A percentile compares a stretch with the other conserved stretches of the same genome.
Evolutionary conservation across 1,139 yeast species (phyloP).

Genomic region (Dujonia santamariae): DNA sequence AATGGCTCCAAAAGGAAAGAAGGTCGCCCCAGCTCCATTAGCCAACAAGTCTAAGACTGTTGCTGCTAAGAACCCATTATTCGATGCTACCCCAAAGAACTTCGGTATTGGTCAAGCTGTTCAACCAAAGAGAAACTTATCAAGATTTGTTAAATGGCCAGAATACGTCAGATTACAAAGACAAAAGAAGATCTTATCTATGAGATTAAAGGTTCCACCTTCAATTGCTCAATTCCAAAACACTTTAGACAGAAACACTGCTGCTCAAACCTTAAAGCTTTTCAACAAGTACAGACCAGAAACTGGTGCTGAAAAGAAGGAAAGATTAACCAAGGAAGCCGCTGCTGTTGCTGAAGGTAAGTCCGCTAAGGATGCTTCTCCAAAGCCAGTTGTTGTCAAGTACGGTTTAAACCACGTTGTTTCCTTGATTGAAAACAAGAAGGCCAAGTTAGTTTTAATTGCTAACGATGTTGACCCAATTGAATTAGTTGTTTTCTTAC

Average conservation of each 20-base stretch:
- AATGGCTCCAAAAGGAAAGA: constrained; percentile 59
- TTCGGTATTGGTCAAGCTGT: constrained; percentile 94
- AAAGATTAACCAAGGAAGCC: constrained; percentile 97
- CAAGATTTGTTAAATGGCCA: constrained; percentile 98
- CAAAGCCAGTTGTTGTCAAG: constrained; percentile 94
- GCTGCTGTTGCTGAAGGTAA: constrained; percentile 98
- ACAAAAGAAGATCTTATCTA: constrained; percentile 91
- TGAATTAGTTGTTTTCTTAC: constrained; percentile 93
- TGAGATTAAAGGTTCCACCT: constrained; percentile 99
- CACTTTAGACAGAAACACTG: constrained; percentile 97
- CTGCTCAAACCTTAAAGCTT: constrained; percentile 93
- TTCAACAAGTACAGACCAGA: constrained; percentile 99
- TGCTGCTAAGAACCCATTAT: constrained; percentile 65
- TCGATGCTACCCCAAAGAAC: constrained; percentile 86
- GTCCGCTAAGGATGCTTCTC: constrained; percentile 91
- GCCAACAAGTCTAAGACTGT: constrained; percentile 46
- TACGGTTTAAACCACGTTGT: constrained; percentile 99
- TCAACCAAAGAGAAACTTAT: constrained; percentile 94
- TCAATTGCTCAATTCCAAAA: constrained; percentile 94
- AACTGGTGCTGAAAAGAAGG: constrained; percentile 95
- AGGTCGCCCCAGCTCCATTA: constrained; percentile 92
- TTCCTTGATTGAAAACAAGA: constrained; percentile 94
- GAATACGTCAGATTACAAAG: constrained; percentile 81
- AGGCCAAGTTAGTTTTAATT: constrained; percentile 92
- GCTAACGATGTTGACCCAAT: constrained; percentile 99